Evolutionary conservation across 2,329 filamentous ascomycete genomes (phyloP), one percentile per base, ranked within the genome.

Genomic region (Elsinoe australis): DNA sequence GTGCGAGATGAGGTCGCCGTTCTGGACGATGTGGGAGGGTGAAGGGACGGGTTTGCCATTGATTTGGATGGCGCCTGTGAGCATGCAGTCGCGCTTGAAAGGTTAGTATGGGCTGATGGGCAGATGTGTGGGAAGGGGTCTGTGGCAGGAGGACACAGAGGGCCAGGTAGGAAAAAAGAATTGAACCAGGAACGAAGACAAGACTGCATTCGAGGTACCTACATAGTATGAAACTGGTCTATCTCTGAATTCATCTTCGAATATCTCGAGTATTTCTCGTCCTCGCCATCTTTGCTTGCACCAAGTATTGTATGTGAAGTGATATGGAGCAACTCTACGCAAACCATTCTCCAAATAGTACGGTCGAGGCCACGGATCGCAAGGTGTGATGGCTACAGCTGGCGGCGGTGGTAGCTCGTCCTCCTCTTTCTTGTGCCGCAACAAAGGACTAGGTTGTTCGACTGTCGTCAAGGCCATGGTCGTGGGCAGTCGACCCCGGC

Each of bases 221-320:
- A 81, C 82, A 69, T 96, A 98, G 69, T 98, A 98, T 58, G 85
- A 83, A 24, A 80, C 64, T 0, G 87, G 81, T 14, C 92, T 74
- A 67, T 98, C 92, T 57, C 92, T 80, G 63, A 98, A 98, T 66
- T 98, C 92, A 61, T 83, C 82, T 35, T 82, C 76, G 66, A 95
- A 98, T 39, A 98, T 85, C 39, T 95, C 87, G 45, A 95, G 72
- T 38, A 98, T 71, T 52, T 78, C 75, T 29, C 87, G 76, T 24
- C 83, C 86, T 48, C 90, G 78, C 92, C 92, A 98, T 65, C 92
- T 76, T 68, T 95, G 78, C 68, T 96, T 98, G 72, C 86, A 92
- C 69, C 80, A 87, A 0, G 90, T 95, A 62, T 95, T 94, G 72
- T 95, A 95, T 2, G 89, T 95, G 65, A 76, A 95, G 63, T 92